These are phyloP conservation scores for Sonneratia alba DNA, from an alignment of 345 rosid species.

Conservation along the genomic window DNA sequence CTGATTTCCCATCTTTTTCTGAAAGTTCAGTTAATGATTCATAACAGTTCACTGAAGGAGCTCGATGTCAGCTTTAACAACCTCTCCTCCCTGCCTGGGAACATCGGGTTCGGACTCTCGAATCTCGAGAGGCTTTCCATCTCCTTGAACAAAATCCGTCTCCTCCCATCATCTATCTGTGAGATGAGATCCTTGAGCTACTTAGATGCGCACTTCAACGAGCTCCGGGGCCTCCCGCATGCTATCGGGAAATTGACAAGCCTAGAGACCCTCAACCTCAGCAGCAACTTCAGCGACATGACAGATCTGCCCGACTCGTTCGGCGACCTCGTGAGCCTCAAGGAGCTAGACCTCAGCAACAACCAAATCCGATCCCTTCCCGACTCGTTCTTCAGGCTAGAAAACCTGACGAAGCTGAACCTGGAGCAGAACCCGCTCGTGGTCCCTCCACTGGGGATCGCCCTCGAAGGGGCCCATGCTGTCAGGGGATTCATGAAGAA, in stretches of 20 bases:
- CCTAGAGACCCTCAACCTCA: slow-evolving; percentile 67
- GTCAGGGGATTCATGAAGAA: slow-evolving; percentile 65
- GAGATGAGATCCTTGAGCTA: slow-evolving; percentile 61
- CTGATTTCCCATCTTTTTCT: neutral
- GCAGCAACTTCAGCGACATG: slow-evolving; percentile 83
- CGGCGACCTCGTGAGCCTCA: slow-evolving; percentile 57
- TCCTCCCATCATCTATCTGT: slow-evolving; percentile 61
- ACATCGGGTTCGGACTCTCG: slow-evolving; percentile 63
- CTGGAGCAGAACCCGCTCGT: slow-evolving; percentile 77
- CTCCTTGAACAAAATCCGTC: slow-evolving; percentile 61
- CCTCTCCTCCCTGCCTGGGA: slow-evolving; percentile 54
- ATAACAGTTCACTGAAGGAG: slow-evolving; percentile 60
- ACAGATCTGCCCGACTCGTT: slow-evolving; percentile 57
- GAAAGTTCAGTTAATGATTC: slow-evolving; percentile 1
- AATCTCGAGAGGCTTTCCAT: slow-evolving; percentile 59
- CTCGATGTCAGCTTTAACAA: slow-evolving; percentile 81
- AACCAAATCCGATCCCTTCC: slow-evolving; percentile 80
- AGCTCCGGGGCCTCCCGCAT: slow-evolving; percentile 63
- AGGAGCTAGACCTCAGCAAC: slow-evolving; percentile 94
- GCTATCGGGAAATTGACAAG: slow-evolving; percentile 59
- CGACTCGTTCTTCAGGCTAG: slow-evolving; percentile 58
- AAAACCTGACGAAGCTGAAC: slow-evolving; percentile 59
- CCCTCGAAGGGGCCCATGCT: slow-evolving; percentile 58
- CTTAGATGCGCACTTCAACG: slow-evolving; percentile 86
- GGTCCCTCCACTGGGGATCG: slow-evolving; percentile 58